Percentiles rank a stretch among this genome's conserved stretches.
These are phyloP conservation scores for Wallacemonas rigidus DNA, from an alignment of 208 protist species.

Conservation along the genomic window DNA sequence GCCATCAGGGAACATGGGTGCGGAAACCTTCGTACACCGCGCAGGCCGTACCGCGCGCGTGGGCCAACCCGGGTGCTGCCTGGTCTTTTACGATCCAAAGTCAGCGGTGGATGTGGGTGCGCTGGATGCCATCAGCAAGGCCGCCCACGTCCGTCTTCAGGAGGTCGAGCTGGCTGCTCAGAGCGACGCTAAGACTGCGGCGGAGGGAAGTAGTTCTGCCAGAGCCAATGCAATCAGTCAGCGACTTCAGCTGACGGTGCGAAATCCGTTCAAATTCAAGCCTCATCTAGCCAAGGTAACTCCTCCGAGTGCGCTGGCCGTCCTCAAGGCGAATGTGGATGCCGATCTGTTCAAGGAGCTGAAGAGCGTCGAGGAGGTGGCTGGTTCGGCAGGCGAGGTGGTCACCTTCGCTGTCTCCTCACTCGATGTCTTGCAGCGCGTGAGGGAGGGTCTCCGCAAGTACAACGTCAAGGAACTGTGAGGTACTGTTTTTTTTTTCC, in stretches of 20 bases:
- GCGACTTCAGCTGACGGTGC: constrained; percentile 59
- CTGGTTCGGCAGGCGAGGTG: constrained; percentile 33
- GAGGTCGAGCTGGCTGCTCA: background rate
- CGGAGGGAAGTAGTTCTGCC: too few relatives aligned
- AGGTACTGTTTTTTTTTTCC: background rate
- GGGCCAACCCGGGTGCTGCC: constrained; percentile 75
- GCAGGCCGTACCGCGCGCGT: constrained; percentile 95
- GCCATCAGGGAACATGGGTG: constrained; percentile 70
- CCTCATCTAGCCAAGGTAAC: constrained; percentile 30
- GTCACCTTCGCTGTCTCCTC: constrained; percentile 59
- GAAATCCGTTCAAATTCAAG: constrained; percentile 72
- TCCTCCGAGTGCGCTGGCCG: constrained; percentile 63
- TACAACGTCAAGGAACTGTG: constrained; percentile 74
- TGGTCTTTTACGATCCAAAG: constrained; percentile 81
- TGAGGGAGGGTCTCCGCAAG: constrained; percentile 83
- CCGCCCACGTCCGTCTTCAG: constrained; percentile 42
- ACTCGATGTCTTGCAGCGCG: constrained; percentile 40
- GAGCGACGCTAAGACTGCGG: too few relatives aligned
- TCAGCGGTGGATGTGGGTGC: constrained; percentile 27
- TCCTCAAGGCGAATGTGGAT: constrained; percentile 53
- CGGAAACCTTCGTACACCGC: constrained; percentile 96
- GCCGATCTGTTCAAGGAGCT: constrained; percentile 36
- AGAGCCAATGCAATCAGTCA: background rate
- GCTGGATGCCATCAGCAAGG: constrained; percentile 63
- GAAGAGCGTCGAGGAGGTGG: constrained; percentile 24